Base-by-base conservation (phyloP, 768 basidiomycete species). In the Pleurotus tuber-regium region DNA sequence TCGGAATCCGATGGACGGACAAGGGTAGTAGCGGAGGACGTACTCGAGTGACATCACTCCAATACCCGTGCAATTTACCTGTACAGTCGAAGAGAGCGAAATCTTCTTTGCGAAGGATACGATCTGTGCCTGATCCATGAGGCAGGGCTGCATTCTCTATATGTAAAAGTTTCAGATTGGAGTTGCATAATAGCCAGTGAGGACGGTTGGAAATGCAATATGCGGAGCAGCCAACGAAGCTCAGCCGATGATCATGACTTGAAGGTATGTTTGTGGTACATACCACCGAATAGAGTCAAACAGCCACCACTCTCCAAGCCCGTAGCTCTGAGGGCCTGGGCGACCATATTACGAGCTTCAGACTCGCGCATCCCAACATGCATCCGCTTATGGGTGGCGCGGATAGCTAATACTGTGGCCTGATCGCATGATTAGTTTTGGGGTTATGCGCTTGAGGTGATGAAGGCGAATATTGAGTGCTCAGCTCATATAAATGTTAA, bases 71-170 rank as follows among this genome's bases (percentile, higher is more conserved):
- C 36, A 93, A 73, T 12, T 73, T 72, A 1, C 82, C 89, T 7
- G 81, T 86, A 46, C 81, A 78, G 62, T 94, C 92, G 53, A 93
- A 84, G 11, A 94, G 72, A 9, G 84, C 76, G 52, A 89, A 78
- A 57, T 95, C 91, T 4, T 72, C 60, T 48, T 68, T 62, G 1
- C 65, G 68, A 10, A 93, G 71, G 0, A 60, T 59, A 26, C 83
- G 78, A 61, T 93, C 87, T 0, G 84, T 85, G 2, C 89, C 88
- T 30, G 77, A 74, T 4, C 91, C 93, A 63, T 94, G 92, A 2
- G 91, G 92, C 19, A 91, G 78, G 2, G 90, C 91, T 4, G 90
- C 92, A 58, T 93, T 89, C 53, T 87, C 92, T 93, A 63, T 10
- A 9, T 2, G 14, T 23, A 26, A 16, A 41, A 7, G 42, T 5